Conservation (phyloP, 305 asterid species). For the Fraxinus albicans region DNA sequence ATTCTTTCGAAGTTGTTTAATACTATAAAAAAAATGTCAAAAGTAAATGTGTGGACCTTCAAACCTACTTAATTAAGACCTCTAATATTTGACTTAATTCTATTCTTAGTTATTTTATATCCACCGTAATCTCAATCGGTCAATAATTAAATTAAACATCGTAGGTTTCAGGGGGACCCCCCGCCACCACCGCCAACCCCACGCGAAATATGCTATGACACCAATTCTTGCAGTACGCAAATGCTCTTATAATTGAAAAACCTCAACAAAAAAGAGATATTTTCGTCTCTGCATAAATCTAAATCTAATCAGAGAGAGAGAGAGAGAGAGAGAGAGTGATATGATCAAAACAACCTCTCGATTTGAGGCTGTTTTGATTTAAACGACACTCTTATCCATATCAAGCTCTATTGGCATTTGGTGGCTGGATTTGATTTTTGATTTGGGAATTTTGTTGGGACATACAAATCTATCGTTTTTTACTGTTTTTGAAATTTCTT, state of each 20-base stretch:
- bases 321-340: neutral
- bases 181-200: neutral
- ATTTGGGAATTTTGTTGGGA: neutral
- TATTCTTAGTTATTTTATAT: neutral
- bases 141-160: neutral
- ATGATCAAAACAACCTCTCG: neutral
- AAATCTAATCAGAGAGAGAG: neutral
- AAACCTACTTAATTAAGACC: neutral
- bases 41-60: neutral
- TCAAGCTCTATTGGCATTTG: neutral
- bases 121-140: neutral
- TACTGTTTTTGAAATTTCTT: neutral
- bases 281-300: neutral
- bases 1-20: neutral
- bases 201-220: neutral
- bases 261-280: neutral
- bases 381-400: neutral
- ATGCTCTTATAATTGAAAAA: neutral
- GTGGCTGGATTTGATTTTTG: neutral
- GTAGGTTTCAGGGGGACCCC: neutral
- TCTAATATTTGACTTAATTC: neutral
- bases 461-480: neutral
- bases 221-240: neutral
- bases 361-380: slow-evolving; percentile 2
- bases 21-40: too few relatives aligned